Evolutionary conservation across 306 rosid genomes (phyloP).

Genomic region (Morella rubra): DNA sequence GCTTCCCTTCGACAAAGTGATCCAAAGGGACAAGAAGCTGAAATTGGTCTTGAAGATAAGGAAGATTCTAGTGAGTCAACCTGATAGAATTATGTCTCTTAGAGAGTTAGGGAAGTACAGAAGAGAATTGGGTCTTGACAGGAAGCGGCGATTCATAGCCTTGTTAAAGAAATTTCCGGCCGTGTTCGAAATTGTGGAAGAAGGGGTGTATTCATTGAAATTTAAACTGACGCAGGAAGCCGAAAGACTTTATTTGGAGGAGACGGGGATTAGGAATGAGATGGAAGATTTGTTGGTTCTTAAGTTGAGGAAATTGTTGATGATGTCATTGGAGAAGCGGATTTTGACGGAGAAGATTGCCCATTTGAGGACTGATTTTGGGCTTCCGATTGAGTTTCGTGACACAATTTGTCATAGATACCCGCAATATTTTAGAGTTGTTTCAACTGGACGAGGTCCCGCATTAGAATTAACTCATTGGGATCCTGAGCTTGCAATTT

Average conservation of each 20-base stretch:
- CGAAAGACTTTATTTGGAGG: slow-evolving; percentile 77
- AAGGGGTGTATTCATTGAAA: slow-evolving; percentile 67
- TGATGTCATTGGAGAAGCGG: slow-evolving; percentile 78
- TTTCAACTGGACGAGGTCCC: slow-evolving; percentile 70
- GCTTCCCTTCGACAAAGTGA: slow-evolving; percentile 71
- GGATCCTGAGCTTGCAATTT: slow-evolving; percentile 93
- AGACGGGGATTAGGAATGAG: slow-evolving; percentile 67
- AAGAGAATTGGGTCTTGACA: slow-evolving; percentile 69
- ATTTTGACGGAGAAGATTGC: slow-evolving; percentile 79
- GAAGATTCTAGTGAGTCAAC: slow-evolving; percentile 64
- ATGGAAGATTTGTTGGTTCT: slow-evolving; percentile 76
- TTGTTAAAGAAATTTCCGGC: slow-evolving; percentile 77
- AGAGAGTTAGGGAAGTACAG: slow-evolving; percentile 63
- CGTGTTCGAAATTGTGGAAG: slow-evolving; percentile 67
- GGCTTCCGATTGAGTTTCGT: slow-evolving; percentile 74
- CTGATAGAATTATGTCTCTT: slow-evolving; percentile 74
- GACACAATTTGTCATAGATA: slow-evolving; percentile 81
- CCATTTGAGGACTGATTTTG: slow-evolving; percentile 68
- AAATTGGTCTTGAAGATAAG: slow-evolving; percentile 70
- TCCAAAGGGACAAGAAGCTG: slow-evolving; percentile 82
- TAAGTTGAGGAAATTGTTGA: slow-evolving; percentile 77
- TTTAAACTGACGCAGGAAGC: slow-evolving; percentile 72
- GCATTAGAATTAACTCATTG: slow-evolving; percentile 82
- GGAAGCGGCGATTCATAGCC: slow-evolving; percentile 60
- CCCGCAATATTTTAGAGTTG: slow-evolving; percentile 76